phyloP scores from a whole-genome alignment of 495 filamentous ascomycete species.

The Cercophora sp. region DNA sequence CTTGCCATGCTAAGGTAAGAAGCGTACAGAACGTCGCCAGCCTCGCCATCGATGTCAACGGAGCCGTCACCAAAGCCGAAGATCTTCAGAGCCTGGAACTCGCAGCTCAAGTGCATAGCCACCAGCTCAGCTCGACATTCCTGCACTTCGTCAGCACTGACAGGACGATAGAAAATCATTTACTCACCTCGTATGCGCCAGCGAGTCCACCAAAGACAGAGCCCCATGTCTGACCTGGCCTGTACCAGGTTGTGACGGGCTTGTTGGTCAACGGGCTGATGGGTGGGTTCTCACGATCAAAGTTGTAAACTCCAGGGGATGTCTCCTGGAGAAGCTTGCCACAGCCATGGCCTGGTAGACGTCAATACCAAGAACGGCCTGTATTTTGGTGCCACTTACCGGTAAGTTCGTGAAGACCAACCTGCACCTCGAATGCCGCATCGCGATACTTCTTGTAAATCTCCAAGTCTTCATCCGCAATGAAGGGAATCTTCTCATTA shows the following conservation, averaged over 20 bases:
- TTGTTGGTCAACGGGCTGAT: conserved; percentile 72
- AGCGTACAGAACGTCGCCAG: conserved; percentile 80
- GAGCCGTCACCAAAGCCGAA: conserved; percentile 84
- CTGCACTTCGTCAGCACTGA: conserved; percentile 10
- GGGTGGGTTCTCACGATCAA: conserved; percentile 74
- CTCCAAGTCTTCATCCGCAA: conserved; percentile 65
- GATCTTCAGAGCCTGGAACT: conserved; percentile 82
- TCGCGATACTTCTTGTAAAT: conserved; percentile 79
- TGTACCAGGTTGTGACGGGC: conserved; percentile 81
- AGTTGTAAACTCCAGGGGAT: conserved; percentile 76
- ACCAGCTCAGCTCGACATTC: conserved; percentile 73
- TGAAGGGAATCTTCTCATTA: conserved; percentile 86
- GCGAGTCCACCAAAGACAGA: conserved; percentile 84
- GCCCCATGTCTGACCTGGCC: conserved; percentile 91
- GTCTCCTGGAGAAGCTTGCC: conserved; percentile 94
- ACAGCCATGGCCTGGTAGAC: conserved; percentile 64
- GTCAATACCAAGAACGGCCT: not conserved
- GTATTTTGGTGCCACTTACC: no score
- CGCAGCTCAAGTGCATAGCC: conserved; percentile 86
- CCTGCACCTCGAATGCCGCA: conserved; percentile 88
- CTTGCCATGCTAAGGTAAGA: conserved; percentile 90
- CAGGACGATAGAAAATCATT: not conserved
- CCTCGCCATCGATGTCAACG: conserved; percentile 64
- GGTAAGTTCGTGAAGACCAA: conserved; percentile 91
- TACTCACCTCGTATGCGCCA: conserved; percentile 75